These are phyloP conservation scores for Vitis hybrid DNA, from an alignment of 177 flowering plant species.

Conservation along the genomic window DNA sequence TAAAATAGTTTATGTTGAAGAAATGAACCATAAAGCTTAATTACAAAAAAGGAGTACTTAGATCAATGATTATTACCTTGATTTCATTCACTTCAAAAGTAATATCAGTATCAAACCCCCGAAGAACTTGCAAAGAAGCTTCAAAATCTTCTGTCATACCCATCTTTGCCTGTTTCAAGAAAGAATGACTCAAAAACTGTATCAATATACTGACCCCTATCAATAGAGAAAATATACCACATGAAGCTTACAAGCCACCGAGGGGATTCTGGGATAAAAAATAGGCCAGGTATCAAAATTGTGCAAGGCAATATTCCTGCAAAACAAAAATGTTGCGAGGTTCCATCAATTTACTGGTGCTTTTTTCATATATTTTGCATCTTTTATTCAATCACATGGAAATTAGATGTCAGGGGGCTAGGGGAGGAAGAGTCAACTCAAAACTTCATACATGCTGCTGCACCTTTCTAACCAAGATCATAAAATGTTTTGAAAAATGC, in stretches of 20 bases:
- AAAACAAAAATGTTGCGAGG: constrained; percentile 4
- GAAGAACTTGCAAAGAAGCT: constrained; percentile 94
- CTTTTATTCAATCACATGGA: too few species aligned
- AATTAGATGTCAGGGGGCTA: too few species aligned
- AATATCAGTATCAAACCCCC: constrained; percentile 94
- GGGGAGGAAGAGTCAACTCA: too few species aligned
- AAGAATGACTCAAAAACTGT: background rate
- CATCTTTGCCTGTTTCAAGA: constrained; percentile 83
- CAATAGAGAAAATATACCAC: constrained; percentile 5
- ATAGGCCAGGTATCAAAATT: constrained; percentile 86
- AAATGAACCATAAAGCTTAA: background rate
- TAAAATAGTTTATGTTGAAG: too few species aligned
- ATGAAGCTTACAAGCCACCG: constrained; percentile 84
- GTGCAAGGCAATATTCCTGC: constrained; percentile 93
- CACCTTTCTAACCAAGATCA: too few species aligned
- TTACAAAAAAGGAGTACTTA: background rate
- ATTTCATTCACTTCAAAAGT: constrained; percentile 91
- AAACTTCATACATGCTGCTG: too few species aligned
- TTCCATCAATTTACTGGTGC: background rate
- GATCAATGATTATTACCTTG: constrained; percentile 53
- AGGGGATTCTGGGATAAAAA: constrained; percentile 99
- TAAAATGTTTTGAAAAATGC: too few species aligned
- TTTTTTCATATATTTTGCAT: too few species aligned
- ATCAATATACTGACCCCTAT: background rate
- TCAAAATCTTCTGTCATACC: constrained; percentile 97